Evolutionary conservation across 495 filamentous ascomycete species (phyloP).

Genomic region (Hypomontagnella submonticulosa): DNA sequence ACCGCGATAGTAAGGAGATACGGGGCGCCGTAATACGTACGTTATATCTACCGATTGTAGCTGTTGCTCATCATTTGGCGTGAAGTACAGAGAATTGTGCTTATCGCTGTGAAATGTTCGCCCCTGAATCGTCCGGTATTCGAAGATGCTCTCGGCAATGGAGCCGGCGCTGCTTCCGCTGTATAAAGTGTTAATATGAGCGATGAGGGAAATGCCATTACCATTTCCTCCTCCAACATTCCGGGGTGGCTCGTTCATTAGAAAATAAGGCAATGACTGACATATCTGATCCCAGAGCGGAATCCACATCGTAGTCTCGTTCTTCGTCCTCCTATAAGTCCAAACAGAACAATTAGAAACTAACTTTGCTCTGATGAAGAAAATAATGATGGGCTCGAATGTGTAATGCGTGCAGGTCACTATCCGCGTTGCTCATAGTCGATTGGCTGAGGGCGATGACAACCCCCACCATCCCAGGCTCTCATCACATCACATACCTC

Average conservation of each 20-base stretch:
- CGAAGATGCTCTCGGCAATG: conserved; percentile 56
- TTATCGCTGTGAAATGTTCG: conserved; percentile 52
- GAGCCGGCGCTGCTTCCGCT: conserved; percentile 54
- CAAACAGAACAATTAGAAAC: conserved; percentile 18
- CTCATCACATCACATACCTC: conserved; percentile 33
- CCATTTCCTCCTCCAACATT: neutral
- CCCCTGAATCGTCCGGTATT: conserved; percentile 58
- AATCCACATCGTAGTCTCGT: conserved; percentile 41
- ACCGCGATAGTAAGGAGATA: neutral
- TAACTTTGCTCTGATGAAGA: neutral
- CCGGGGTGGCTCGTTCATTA: neutral
- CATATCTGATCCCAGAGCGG: conserved; percentile 46
- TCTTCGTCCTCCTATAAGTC: conserved; percentile 33
- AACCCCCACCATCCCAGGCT: conserved; percentile 3
- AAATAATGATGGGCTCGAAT: too few species aligned
- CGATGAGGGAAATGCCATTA: neutral
- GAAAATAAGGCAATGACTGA: conserved; percentile 30
- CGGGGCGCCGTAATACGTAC: conserved; percentile 16
- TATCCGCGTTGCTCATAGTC: conserved; percentile 3
- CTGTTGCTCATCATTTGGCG: conserved; percentile 50
- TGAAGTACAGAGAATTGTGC: conserved; percentile 43
- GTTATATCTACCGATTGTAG: conserved; percentile 51
- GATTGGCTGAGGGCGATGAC: conserved; percentile 14
- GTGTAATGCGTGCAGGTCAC: neutral
- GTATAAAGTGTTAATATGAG: conserved; percentile 12